A percentile compares a stretch with the other conserved stretches of the same genome.
phyloP scores from a whole-genome alignment of 257 asterid species.

The Eustoma russellianum region DNA sequence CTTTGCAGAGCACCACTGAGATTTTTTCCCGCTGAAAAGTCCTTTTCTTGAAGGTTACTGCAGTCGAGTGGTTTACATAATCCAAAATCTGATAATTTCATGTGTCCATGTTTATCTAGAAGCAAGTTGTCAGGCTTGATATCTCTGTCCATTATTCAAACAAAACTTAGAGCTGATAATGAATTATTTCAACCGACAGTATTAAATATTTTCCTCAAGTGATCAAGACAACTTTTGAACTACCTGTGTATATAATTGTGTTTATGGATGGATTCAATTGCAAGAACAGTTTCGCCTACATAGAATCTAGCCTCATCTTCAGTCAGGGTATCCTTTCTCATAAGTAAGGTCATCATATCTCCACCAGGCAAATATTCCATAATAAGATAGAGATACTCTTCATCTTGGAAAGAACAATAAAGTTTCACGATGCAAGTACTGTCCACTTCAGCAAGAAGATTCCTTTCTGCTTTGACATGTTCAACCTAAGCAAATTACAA shows the following conservation, averaged over 20 bases:
- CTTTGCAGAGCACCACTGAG: conserved; percentile 78
- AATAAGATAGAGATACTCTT: conserved; percentile 81
- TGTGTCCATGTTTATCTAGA: conserved; percentile 86
- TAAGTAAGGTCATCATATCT: conserved; percentile 96
- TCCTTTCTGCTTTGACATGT: conserved; percentile 91
- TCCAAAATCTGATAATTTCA: conserved; percentile 96
- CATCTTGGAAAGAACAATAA: conserved; percentile 96
- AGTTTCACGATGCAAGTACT: conserved; percentile 95
- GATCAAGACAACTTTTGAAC: conserved; percentile 13
- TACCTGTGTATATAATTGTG: conserved; percentile 95
- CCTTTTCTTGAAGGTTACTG: conserved; percentile 87
- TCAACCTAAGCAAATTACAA: conserved; percentile 48
- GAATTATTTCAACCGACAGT: conserved; percentile 3
- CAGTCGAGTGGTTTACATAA: conserved; percentile 94
- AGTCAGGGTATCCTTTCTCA: conserved; percentile 89
- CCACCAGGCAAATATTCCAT: conserved; percentile 99
- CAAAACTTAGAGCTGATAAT: conserved; percentile 6
- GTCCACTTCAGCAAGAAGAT: conserved; percentile 90
- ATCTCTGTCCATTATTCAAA: conserved; percentile 52
- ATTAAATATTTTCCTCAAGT: neutral
- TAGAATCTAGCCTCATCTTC: conserved; percentile 90
- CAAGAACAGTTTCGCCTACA: conserved; percentile 92
- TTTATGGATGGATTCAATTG: conserved; percentile 89
- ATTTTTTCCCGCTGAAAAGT: conserved; percentile 61
- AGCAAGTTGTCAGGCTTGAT: conserved; percentile 98